Base-by-base conservation (phyloP, 2,329 filamentous ascomycete species). In the Metarhizium brunneum region DNA sequence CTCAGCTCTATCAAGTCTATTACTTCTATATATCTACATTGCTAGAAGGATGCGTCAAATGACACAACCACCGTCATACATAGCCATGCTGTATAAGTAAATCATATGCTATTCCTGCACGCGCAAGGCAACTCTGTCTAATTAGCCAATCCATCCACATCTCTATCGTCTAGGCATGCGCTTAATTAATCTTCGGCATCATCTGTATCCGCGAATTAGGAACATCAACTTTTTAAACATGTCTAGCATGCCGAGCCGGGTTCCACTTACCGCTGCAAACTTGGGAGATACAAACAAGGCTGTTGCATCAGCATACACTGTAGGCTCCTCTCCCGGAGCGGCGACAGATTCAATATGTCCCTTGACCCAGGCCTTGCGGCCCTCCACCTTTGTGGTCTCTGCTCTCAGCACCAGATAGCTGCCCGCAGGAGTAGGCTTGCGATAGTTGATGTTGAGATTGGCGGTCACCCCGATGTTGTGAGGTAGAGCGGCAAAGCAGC, bases 331-430 rank as follows among this genome's bases (percentile, higher is more conserved):
- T 8, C 83, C 82, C 38, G 62, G 74, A 75, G 78, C 57, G 7
- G 82, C 81, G 58, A 97, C 72, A 55, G 89, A 86, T 79, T 96
- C 91, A 64, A 97, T 85, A 62, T 83, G 82, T 1, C 90, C 94
- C 72, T 88, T 86, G 1, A 96, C 90, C 90, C 90, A 96, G 13
- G 91, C 92, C 76, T 97, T 97, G 59, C 94, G 80, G 1, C 94
- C 92, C 67, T 97, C 91, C 1, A 92, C 88, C 74, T 87, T 92
- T 10, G 82, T 85, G 20, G 92, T 96, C 67, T 84, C 82, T 4
- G 90, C 92, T 59, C 82, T 80, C 57, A 99, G 73, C 47, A 95
- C 89, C 35, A 95, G 76, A 66, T 87, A 94, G 58, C 82, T 81
- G 25, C 83, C 82, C 6, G 91, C 90, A 63, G 81, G 83, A 48